Evolutionary conservation across 495 filamentous ascomycete genomes (phyloP), one percentile per base, ranked within the genome.

Genomic region (Chaetomium cochliodes): DNA sequence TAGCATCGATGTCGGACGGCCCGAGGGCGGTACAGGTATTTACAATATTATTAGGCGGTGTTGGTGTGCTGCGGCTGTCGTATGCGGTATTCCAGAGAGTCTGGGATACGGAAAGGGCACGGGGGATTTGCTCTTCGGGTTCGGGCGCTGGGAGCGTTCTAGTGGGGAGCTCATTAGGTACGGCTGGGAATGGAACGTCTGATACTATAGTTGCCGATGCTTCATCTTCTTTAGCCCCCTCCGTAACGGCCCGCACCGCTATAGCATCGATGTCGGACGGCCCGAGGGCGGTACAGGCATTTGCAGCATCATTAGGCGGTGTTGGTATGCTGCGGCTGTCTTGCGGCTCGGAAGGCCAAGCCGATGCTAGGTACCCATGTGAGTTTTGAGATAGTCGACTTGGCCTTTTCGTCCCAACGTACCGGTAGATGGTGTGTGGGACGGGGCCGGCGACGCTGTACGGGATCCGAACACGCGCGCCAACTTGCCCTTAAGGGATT

Each of bases 21-120:
- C 54, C 41, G 57, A 49, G 42, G 15, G 4, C 42, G 42, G 42
- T 46, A 46, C 53, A 56, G 2, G 28, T 5, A 57, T 57, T 41
- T 57, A 16, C 30, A 12, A n/a, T 33, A n/a, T n/a, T n/a, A n/a
- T n/a, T n/a, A n/a, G n/a, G n/a, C n/a, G n/a, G n/a, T n/a, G n/a
- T n/a, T n/a, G n/a, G n/a, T n/a, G n/a, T n/a, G n/a, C n/a, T n/a
- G n/a, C n/a, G 63, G 28, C 50, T 65, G 57, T 70, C 65, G 46
- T 70, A 72, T 2, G 70, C 70, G 53, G 58, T 52, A 58, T 67
- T 64, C 70, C 70, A 72, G 28, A 72, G 67, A 22, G 55, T 64
- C 58, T 65, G 22, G 23, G 67, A 63, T 23, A 20, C 33, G 59
- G 66, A 62, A 52, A 61, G 20, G 46, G 46, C 59, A 55, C 59